These are phyloP conservation scores for Entomortierella parvispora DNA, from an alignment of 192 early-diverging fungal genomes.

Conservation along the genomic window DNA sequence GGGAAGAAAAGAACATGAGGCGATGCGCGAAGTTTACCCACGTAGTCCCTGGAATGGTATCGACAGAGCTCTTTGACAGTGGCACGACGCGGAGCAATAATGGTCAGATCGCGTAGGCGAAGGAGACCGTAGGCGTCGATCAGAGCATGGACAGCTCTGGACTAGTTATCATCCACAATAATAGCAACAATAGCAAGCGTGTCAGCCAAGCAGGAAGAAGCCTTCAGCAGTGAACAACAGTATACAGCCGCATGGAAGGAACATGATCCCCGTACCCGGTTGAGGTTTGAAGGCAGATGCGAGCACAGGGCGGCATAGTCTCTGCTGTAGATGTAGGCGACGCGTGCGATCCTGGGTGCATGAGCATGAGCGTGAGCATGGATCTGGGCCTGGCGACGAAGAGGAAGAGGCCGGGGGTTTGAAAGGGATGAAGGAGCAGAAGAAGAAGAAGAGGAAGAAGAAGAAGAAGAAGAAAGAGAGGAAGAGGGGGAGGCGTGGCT, in stretches of 20 bases:
- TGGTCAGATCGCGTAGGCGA: constrained; percentile 6
- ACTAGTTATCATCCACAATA: background rate
- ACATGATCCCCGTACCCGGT: too few species aligned
- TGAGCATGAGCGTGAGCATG: background rate
- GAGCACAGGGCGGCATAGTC: constrained; percentile 39
- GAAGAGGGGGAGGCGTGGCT: too few species aligned
- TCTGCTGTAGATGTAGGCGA: constrained; percentile 40
- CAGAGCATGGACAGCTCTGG: constrained; percentile 31
- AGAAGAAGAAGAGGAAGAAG: too few species aligned
- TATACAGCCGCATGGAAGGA: background rate
- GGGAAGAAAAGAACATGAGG: background rate
- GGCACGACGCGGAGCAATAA: constrained; percentile 39
- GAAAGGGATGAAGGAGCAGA: too few species aligned
- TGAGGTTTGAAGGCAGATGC: constrained; percentile 44
- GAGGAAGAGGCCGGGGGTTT: background rate
- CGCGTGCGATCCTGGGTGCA: background rate
- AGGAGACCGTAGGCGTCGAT: constrained; percentile 35
- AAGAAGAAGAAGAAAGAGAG: too few species aligned
- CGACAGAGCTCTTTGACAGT: constrained; percentile 38
- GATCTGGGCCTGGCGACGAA: background rate
- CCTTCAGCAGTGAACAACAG: background rate
- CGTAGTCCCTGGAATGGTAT: constrained; percentile 46
- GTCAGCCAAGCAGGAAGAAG: background rate
- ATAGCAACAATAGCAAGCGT: background rate
- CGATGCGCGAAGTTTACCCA: constrained; percentile 20